Evolutionary conservation across 108 stramenopile genomes (phyloP).

Genomic region (Stephanodiscus minutulus): DNA sequence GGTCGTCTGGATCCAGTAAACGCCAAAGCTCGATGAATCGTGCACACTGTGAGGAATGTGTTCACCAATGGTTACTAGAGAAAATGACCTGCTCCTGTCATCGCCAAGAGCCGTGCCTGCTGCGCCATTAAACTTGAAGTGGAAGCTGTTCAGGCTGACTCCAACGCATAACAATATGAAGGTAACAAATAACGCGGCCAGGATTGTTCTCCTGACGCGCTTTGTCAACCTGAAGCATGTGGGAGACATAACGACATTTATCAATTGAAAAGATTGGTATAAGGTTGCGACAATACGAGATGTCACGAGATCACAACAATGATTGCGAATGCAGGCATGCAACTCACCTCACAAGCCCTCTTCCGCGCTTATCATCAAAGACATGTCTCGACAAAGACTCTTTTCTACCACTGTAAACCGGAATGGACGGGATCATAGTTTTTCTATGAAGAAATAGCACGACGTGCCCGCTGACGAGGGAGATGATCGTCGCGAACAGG

Average conservation of each 20-base stretch:
- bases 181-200: conserved; percentile 29
- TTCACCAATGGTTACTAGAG: conserved; percentile 73
- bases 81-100: conserved; percentile 54
- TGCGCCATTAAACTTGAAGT: conserved; percentile 86
- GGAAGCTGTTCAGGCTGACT: conserved; percentile 63
- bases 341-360: conserved; percentile 48
- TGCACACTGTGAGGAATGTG: conserved; percentile 69
- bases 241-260: too few relatives aligned
- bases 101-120: conserved; percentile 80
- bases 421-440: conserved; percentile 41
- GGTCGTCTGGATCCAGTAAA: conserved; percentile 62
- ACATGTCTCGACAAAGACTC: conserved; percentile 42
- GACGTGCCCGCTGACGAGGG: conserved; percentile 77
- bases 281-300: too few relatives aligned
- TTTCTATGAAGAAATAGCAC: conserved; percentile 82
- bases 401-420: conserved; percentile 44
- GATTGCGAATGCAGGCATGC: too few relatives aligned
- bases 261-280: too few relatives aligned
- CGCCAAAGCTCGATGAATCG: conserved; percentile 56
- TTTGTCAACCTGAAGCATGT: too few relatives aligned
- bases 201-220: conserved; percentile 38
- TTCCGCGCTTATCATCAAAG: conserved; percentile 48
- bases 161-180: conserved; percentile 52
- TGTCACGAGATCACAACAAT: too few relatives aligned
- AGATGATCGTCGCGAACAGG: conserved; percentile 82